Evolutionary conservation across 495 filamentous ascomycete genomes (phyloP), one percentile per base, ranked within the genome.

Genomic region (Hyaloscypha variabilis): DNA sequence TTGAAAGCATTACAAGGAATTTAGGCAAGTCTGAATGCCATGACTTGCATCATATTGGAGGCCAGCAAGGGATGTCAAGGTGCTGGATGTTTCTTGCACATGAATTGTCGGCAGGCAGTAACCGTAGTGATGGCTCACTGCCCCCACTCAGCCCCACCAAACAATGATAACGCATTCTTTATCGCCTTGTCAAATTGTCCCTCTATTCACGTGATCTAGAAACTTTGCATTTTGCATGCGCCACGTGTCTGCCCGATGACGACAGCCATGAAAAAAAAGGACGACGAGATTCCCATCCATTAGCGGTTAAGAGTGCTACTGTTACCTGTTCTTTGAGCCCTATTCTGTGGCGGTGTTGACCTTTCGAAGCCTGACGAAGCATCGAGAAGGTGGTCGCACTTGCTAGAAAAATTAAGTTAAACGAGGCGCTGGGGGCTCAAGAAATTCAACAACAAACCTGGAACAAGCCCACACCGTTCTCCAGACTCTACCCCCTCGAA

Each of bases 341-440:
- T 46, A 17, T 46, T 19, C 39, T 46, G 39, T 4, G 39, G 11
- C 17, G 39, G 39, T 17, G 39, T 46, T 46, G 17, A 4, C 6
- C 11, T 46, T 46, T 46, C 51, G 51, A 54, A 54, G 19, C 51
- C 23, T 54, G 23, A 54, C 23, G 51, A 54, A 54, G 51, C 51
- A 54, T 54, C 51, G 51, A 29, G 51, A 54, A 54, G 51, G 51
- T 23, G 51, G 51, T 54, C 51, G 51, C 23, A 54, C 23, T 54
- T 29, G 39, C 11, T 46, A 14, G 39, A 46, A 46, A 46, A 46
- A 34, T 34, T 34, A 46, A 46, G 3, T 46, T 46, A 46, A 34
- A 34, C 31, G 31, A 34, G 31, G 39, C 39, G 39, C 10, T 4
- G 4, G 39, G 10, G 39, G 11, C 39, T 46, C 17, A 46, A 46